Evolutionary conservation across 208 protist species (phyloP), one percentile per base, ranked within the genome.

Genomic region (Trypanosoma melophagium): DNA sequence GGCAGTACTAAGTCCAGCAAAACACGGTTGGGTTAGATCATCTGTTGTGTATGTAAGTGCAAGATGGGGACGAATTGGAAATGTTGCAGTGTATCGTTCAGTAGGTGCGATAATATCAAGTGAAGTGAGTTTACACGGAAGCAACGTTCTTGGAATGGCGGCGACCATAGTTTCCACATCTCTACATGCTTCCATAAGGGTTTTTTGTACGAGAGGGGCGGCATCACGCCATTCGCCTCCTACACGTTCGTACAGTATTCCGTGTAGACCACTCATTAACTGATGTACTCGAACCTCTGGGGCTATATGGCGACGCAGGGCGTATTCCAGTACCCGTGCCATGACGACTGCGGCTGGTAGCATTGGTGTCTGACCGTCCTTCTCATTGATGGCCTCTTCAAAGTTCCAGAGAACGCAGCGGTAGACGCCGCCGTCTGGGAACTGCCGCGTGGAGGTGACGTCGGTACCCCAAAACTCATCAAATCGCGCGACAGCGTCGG

Each of bases 381-480:
- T 68, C n/a, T 71, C 68, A 19, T 76, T 78, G 24, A 69, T 54
- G 16, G 84, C 79, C 49, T 93, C 83, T 1, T 81, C 66, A 58
- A 91, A 84, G 40, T 41, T 66, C 86, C 87, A 94, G 22, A 93
- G 70, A 28, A 96, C 86, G 56, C 90, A 96, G 61, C 87, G 82
- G 74, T 94, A 89, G 60, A 94, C 87, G 63, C 80, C 77, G 49
- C 90, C 90, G 61, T 96, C 90, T 41, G 86, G 75, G 66, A 96
- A 96, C 72, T 96, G 90, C 14, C 87, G 75, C 13, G 90, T 92
- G 12, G 87, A 94, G 51, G 84, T 90, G 57, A 78, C 53, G 16
- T 79, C 73, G 12, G 50, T 50, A 0, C 87, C 87, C 88, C 90
- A 96, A 71, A 96, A 96, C 31, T 71, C 63, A 69, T 91, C 85